Conservation (phyloP, 345 rosid genomes). For the Boechera stricta region DNA sequence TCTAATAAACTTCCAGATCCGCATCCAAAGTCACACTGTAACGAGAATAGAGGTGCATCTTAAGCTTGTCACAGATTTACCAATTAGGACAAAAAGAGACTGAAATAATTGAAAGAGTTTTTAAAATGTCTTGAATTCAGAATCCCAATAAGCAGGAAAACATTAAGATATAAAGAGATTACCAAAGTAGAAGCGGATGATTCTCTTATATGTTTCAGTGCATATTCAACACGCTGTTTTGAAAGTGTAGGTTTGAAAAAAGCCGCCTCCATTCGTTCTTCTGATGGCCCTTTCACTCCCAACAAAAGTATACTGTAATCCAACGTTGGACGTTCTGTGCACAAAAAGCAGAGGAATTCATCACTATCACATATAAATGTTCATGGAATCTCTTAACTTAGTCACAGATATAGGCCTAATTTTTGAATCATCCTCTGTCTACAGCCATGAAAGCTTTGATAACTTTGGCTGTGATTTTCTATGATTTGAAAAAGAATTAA, state of each 20-base stretch:
- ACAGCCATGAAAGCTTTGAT: neutral
- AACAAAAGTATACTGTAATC: conserved; percentile 60
- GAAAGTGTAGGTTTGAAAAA: conserved; percentile 94
- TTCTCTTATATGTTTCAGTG: conserved; percentile 72
- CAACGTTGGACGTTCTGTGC: conserved; percentile 55
- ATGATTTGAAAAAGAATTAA: neutral
- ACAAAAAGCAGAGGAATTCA: conserved; percentile 25
- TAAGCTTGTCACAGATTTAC: conserved; percentile 6
- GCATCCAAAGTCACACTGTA: conserved; percentile 93
- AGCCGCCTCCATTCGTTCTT: conserved; percentile 95
- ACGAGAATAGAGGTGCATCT: conserved; percentile 29
- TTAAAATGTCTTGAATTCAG: neutral
- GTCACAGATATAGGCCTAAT: neutral
- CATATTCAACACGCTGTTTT: conserved; percentile 94
- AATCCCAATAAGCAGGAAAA: neutral
- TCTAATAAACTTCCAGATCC: conserved; percentile 92
- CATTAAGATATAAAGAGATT: conserved; percentile 5
- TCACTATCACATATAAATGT: conserved; percentile 2
- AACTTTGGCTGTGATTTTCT: neutral
- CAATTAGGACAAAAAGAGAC: conserved; percentile 12
- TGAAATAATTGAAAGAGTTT: neutral
- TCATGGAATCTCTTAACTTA: conserved; percentile 11
- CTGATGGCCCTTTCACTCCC: conserved; percentile 73
- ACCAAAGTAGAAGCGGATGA: conserved; percentile 81
- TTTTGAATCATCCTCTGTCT: neutral